These are phyloP conservation scores for Fulvia fulva DNA, from an alignment of 2,329 filamentous ascomycete genomes.

Conservation along the genomic window DNA sequence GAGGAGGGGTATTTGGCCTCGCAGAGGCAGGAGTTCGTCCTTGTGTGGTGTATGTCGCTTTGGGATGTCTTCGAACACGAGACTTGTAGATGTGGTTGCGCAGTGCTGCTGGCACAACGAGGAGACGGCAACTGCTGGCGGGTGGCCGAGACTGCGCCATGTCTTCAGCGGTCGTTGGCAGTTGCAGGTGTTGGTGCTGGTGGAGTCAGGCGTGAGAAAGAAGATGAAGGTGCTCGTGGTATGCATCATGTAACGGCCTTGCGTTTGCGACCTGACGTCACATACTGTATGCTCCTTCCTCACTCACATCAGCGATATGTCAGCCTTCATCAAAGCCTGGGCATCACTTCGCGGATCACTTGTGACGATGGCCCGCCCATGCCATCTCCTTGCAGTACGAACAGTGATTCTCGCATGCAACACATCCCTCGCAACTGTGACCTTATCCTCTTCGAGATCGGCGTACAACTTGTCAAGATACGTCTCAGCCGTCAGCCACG, in stretches of 20 bases:
- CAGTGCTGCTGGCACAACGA: neutral
- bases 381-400: neutral
- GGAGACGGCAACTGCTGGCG: neutral
- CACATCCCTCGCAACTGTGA: neutral
- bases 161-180: neutral
- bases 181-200: no score
- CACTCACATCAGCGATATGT: no score
- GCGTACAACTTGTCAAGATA: neutral
- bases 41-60: no score
- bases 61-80: no score
- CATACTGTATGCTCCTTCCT: no score
- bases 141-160: neutral
- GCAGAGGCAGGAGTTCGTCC: no score
- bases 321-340: neutral
- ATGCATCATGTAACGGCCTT: neutral
- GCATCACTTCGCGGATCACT: neutral
- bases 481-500: neutral
- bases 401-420: neutral
- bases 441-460: neutral
- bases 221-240: no score
- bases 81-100: neutral
- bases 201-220: no score
- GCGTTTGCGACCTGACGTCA: neutral
- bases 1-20: no score
- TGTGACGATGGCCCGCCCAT: neutral